These are phyloP conservation scores for Rhizomucor miehei DNA, from an alignment of 371 early-diverging fungal species.

Conservation along the genomic window DNA sequence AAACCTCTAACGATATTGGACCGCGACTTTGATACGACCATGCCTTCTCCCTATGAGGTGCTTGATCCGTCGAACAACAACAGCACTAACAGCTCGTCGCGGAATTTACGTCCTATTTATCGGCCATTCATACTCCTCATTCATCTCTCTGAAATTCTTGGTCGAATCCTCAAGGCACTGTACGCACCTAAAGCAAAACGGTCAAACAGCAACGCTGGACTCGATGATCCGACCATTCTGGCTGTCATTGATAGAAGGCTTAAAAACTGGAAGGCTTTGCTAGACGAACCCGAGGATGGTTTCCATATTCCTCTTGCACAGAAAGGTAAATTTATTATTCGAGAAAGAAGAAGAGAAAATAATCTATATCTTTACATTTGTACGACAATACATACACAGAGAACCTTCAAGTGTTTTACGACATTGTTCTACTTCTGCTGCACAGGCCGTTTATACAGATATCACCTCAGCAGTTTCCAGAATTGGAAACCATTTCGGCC, in stretches of 20 bases:
- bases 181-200: slow-evolving; percentile 45
- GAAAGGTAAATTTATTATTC: slow-evolving; percentile 24
- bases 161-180: slow-evolving; percentile 38
- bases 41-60: slow-evolving; percentile 36
- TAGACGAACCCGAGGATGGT: slow-evolving; percentile 24
- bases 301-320: slow-evolving; percentile 23
- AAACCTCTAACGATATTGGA: slow-evolving; percentile 52
- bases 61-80: slow-evolving; percentile 12
- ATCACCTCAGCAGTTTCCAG: slow-evolving; percentile 14
- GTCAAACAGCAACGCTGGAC: slow-evolving; percentile 33
- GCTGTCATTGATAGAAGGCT: slow-evolving; percentile 44
- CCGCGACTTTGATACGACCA: slow-evolving; percentile 44
- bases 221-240: slow-evolving; percentile 42
- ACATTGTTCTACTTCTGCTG: slow-evolving; percentile 48
- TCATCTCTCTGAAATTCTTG: slow-evolving; percentile 43
- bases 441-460: slow-evolving; percentile 54
- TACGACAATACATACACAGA: slow-evolving; percentile 25
- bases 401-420: slow-evolving; percentile 50
- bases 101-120: slow-evolving; percentile 21
- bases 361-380: not conserved
- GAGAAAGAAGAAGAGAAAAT: slow-evolving; percentile 13
- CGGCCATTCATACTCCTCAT: slow-evolving; percentile 32
- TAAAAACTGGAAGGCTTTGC: slow-evolving; percentile 30
- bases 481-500: slow-evolving; percentile 22
- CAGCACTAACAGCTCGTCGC: not conserved